These are phyloP conservation scores for Penstemon eatonii DNA, from an alignment of 257 asterid species.

Conservation along the genomic window DNA sequence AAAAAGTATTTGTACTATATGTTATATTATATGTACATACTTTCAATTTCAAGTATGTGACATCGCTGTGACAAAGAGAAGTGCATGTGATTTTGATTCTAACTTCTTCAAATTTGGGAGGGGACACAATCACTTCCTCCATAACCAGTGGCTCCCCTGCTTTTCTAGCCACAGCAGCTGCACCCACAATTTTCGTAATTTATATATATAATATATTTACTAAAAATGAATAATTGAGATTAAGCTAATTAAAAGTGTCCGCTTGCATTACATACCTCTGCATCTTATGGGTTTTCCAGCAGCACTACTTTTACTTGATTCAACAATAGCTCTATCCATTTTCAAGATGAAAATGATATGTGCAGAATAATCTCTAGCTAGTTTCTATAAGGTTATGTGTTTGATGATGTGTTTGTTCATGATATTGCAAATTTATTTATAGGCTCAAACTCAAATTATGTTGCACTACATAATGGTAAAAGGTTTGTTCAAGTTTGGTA, in stretches of 20 bases:
- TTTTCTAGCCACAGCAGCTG: constrained; percentile 87
- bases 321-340: constrained; percentile 26
- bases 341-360: background rate
- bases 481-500: too few relatives aligned
- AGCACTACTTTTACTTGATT: constrained; percentile 31
- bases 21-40: constrained; percentile 24
- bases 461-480: too few relatives aligned
- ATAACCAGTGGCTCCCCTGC: constrained; percentile 76
- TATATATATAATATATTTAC: background rate
- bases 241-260: too few relatives aligned
- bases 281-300: constrained; percentile 75
- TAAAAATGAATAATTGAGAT: background rate
- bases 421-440: too few relatives aligned
- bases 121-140: constrained; percentile 78
- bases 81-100: constrained; percentile 72
- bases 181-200: constrained; percentile 19
- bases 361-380: too few relatives aligned
- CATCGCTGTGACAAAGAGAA: constrained; percentile 72
- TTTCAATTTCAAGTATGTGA: constrained; percentile 54
- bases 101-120: constrained; percentile 67
- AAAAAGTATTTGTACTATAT: background rate
- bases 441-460: too few relatives aligned
- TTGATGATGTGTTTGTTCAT: too few relatives aligned
- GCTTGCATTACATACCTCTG: constrained; percentile 45
- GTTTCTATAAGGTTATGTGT: too few relatives aligned